Evolutionary conservation across 2,329 filamentous ascomycete genomes (phyloP), one percentile per base, ranked within the genome.

Genomic region (Botryotinia calthae): DNA sequence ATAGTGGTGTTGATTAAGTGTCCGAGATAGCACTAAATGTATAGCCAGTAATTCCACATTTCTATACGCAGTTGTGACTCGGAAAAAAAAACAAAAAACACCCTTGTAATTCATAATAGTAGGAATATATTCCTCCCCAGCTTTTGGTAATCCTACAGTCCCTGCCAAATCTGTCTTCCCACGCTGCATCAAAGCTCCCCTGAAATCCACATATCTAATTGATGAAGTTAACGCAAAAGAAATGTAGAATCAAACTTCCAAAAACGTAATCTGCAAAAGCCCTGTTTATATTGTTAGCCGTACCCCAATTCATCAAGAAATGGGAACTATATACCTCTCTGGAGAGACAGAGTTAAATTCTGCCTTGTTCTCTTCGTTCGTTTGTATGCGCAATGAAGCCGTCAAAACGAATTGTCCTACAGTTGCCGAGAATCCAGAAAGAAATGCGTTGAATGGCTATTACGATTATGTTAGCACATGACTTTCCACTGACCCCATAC

Each of bases 191-290:
- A 72, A 72, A 44, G 48, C 72, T 42, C 58, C 67, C 74, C 67
- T 34, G 64, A 51, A 65, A 71, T 56, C 46, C 73, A 76, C 74
- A 75, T 69, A 75, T 62, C 86, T 87, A 99, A 88, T 99, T 99
- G 86, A 99, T 98, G 84, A 99, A 99, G 88, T 99, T 99, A 82
- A 98, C 90, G 84, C 95, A 98, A 87, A 99, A 99, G 85, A 98
- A 97, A 86, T 99, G 96, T 82, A 98, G 85, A 82, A 98, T 93
- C 82, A 99, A 83, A 83, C 95, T 98, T 82, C 95, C 96, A 79
- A 98, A 93, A 74, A 99, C 87, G 81, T 92, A 99, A 84, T 99
- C 96, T 81, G 96, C 95, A 83, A 99, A 99, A 56, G 96, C 95
- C 82, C 94, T 97, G 14, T 28, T 78, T 72, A 72, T 37, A 25